Evolutionary conservation across 441 rosid species (phyloP).

Genomic region (Euphorbia corollata): DNA sequence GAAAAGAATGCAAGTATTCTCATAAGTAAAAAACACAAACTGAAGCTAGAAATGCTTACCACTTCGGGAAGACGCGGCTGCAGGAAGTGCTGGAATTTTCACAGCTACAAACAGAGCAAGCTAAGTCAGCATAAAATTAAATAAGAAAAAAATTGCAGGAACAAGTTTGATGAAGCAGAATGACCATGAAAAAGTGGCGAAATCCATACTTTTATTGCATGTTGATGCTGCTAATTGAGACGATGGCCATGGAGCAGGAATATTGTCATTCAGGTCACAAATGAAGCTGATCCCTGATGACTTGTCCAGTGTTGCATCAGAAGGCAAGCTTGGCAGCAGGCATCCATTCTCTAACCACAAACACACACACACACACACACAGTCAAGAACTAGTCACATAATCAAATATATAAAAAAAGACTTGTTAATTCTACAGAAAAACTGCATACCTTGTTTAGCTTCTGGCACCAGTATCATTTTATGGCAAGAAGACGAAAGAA

Average conservation of each 20-base stretch:
- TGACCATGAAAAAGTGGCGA: background rate
- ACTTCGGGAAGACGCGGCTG: constrained; percentile 68
- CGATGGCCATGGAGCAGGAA: constrained; percentile 96
- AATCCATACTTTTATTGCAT: constrained; percentile 58
- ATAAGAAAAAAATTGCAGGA: background rate
- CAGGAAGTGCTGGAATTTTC: constrained; percentile 84
- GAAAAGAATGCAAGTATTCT: background rate
- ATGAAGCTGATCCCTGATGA: constrained; percentile 76
- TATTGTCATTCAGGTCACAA: constrained; percentile 90
- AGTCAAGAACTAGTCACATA: background rate
- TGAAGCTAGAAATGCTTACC: constrained; percentile 32
- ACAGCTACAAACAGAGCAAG: constrained; percentile 39
- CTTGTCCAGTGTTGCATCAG: constrained; percentile 76
- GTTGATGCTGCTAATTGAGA: constrained; percentile 47
- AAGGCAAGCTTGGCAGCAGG: constrained; percentile 89
- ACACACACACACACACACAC: background rate
- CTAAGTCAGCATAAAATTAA: background rate
- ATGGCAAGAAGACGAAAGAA: constrained; percentile 15
- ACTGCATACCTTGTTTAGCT: constrained; percentile 42
- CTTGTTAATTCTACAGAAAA: background rate
- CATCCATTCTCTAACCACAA: constrained; percentile 67
- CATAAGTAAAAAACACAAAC: background rate
- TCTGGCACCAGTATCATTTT: constrained; percentile 24
- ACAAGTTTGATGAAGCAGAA: background rate
- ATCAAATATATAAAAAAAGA: background rate